Evolutionary conservation across 805 yeast species (phyloP).

Genomic region (Lipomyces mesembrius): DNA sequence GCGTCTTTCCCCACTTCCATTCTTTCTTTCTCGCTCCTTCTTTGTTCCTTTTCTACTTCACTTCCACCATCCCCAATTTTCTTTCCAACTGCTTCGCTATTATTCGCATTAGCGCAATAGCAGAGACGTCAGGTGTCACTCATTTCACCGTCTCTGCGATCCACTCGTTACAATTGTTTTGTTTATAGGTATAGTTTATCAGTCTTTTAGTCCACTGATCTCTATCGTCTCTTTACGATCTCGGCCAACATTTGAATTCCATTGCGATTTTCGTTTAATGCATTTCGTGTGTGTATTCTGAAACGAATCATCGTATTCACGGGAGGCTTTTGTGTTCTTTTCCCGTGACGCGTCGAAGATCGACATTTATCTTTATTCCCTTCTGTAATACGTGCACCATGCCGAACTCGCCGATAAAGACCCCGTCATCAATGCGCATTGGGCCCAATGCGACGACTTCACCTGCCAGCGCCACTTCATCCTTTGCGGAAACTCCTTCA

Average conservation of each 20-base stretch:
- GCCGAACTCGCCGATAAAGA: constrained; percentile 1
- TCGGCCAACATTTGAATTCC: not conserved
- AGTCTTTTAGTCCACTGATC: not conserved
- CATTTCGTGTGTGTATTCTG: not conserved
- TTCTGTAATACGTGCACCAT: not conserved
- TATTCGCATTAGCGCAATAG: not conserved
- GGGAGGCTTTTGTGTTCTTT: not conserved
- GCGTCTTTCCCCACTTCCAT: not conserved
- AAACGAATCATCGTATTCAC: not conserved
- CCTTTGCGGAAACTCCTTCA: constrained; percentile 12
- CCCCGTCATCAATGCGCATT: not conserved
- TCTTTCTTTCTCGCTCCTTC: not conserved
- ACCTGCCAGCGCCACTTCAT: not conserved
- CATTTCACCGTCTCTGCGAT: constrained; percentile 18
- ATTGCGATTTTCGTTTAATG: not conserved
- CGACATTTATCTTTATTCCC: not conserved
- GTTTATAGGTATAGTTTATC: not conserved
- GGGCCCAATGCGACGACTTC: not conserved
- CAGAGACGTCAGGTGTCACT: constrained; percentile 22
- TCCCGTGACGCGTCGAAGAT: not conserved
- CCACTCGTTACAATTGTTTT: not conserved
- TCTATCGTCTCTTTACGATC: not conserved
- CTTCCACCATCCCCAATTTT: not conserved
- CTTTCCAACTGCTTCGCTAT: not conserved
- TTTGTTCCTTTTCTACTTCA: not conserved